Evolutionary conservation across 495 filamentous ascomycete genomes (phyloP), one percentile per base, ranked within the genome.

Genomic region (Platismatia glauca): DNA sequence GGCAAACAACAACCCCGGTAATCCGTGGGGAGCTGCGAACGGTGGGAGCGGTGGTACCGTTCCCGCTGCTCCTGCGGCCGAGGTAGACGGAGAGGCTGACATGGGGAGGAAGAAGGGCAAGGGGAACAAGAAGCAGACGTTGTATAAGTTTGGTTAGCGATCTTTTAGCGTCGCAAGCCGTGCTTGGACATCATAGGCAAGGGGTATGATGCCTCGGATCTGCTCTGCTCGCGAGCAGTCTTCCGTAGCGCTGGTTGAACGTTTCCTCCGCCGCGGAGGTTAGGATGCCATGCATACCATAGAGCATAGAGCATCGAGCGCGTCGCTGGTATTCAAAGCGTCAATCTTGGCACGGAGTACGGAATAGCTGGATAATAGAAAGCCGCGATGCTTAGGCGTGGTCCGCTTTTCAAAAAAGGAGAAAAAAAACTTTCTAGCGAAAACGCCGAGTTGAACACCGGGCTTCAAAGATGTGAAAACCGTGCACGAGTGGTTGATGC

Each of bases 91-190:
- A 9, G 74, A 68, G 48, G 68, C 57, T 18, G 70, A 64, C 16
- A 69, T 69, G 56, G 81, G 81, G 0, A 89, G 88, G 72, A 86
- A 83, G 73, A 89, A 89, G 60, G 86, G 87, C 20, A 91, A 86
- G 64, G 86, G 89, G 74, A 84, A 82, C 64, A 88, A 90, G 72
- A 93, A 93, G 76, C 87, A 93, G 74, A 85, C 88, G 6, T 73
- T 92, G 58, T 81, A 79, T 69, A 79, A 82, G 64, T 81, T 82
- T 68, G 80, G 80, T 55, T 82, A n/a, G 46, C 41, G 7, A 29
- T 7, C 24, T 35, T 13, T 38, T n/a, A 5, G 24, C 9, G 22
- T 27, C n/a, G 9, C 55, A 34, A 24, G 18, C 55, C 31, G 13
- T 24, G 4, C 0, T 13, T 57, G 15, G 34, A 35, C 24, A 35